Conservation (phyloP, 306 rosid species). For the Hippophae gyantsensis region DNA sequence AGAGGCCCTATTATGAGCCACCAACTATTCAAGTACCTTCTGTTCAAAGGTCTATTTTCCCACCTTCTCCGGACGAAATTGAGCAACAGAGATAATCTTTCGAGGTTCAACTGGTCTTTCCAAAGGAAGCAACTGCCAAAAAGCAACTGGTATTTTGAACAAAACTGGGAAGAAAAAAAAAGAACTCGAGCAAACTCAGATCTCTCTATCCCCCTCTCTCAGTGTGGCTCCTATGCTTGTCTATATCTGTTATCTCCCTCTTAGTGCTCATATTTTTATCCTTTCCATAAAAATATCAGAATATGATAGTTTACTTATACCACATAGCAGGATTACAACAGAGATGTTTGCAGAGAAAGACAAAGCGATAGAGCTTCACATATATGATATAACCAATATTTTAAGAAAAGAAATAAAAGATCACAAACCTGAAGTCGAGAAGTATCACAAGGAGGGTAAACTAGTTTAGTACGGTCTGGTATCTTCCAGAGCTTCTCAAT, state of each 20-base stretch:
- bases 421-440: conserved; percentile 74
- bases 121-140: conserved; percentile 74
- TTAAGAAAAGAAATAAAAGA: conserved; percentile 13
- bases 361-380: not conserved
- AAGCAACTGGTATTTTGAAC: conserved; percentile 18
- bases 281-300: too few relatives aligned
- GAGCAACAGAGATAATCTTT: conserved; percentile 77
- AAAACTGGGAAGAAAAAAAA: not conserved
- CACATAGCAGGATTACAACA: too few relatives aligned
- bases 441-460: conserved; percentile 93
- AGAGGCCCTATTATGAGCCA: conserved; percentile 35
- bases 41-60: conserved; percentile 44
- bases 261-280: too few relatives aligned
- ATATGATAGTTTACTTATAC: too few relatives aligned
- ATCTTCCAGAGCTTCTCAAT: conserved; percentile 75
- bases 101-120: conserved; percentile 49
- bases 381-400: not conserved
- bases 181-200: too few relatives aligned
- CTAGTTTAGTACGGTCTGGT: conserved; percentile 59
- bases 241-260: too few relatives aligned
- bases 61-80: conserved; percentile 98
- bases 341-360: too few relatives aligned
- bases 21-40: conserved; percentile 29
- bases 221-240: too few relatives aligned
- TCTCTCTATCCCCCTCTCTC: too few relatives aligned